These are phyloP conservation scores for Haemoproteus tartakovskyi DNA, from an alignment of 169 alveolate species.

Conservation along the genomic window DNA sequence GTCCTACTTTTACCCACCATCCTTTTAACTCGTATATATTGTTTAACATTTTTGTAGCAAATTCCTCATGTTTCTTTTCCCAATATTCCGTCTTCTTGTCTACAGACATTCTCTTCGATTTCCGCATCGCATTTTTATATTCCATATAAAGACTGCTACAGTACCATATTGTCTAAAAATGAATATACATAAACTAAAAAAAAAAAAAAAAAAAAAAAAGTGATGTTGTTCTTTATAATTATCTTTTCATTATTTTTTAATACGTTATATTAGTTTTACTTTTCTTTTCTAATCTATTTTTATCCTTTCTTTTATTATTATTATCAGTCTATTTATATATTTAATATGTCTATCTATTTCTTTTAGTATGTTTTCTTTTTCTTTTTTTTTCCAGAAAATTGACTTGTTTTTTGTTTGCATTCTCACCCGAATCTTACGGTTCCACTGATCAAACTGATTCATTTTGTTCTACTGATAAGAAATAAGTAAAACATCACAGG, in stretches of 20 bases:
- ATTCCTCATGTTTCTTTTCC: constrained; percentile 85
- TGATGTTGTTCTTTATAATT: constrained; percentile 18
- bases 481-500: too few relatives aligned
- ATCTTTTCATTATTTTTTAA: constrained; percentile 4
- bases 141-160: constrained; percentile 83
- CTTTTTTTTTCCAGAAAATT: background rate
- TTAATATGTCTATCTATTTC: constrained; percentile 9
- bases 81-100: constrained; percentile 82
- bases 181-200: too few relatives aligned
- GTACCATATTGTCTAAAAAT: constrained; percentile 80
- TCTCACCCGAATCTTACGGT: constrained; percentile 45
- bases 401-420: background rate
- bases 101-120: constrained; percentile 76
- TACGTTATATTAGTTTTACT: too few relatives aligned
- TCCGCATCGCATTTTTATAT: constrained; percentile 80
- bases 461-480: constrained; percentile 4
- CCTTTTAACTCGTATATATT: constrained; percentile 86
- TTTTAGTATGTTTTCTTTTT: background rate
- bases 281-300: too few relatives aligned
- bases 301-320: too few relatives aligned
- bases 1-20: constrained; percentile 94
- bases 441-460: constrained; percentile 62
- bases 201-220: constrained; percentile 6
- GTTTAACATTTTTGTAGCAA: constrained; percentile 84
- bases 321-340: too few relatives aligned